Evolutionary conservation across 164 flowering plant species (phyloP).

Genomic region (Litsea cubeba): DNA sequence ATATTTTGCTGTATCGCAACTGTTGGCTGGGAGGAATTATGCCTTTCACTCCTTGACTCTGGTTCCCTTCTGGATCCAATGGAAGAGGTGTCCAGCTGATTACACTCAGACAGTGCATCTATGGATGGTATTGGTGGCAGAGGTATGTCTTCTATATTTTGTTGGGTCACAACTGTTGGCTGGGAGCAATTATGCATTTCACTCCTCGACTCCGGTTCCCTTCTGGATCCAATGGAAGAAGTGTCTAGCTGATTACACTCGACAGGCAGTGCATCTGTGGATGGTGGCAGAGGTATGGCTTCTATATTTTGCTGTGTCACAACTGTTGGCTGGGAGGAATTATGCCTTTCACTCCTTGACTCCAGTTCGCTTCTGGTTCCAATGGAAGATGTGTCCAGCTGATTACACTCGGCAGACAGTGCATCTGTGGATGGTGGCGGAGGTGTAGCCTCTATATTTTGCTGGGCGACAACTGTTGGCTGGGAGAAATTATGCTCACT

Average conservation of each 20-base stretch:
- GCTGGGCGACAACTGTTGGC: slow-evolving; percentile 3
- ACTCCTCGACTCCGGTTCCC: background rate
- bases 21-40: slow-evolving; percentile 3
- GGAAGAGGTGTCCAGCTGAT: background rate
- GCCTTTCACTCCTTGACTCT: background rate
- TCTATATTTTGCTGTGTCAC: slow-evolving; percentile 6
- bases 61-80: background rate
- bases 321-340: slow-evolving; percentile 3
- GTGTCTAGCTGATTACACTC: background rate
- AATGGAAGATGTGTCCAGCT: background rate
- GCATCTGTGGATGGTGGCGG: background rate
- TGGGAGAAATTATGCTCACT: background rate
- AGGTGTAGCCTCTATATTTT: slow-evolving; percentile 3
- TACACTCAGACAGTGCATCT: background rate
- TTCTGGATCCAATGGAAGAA: background rate
- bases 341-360: background rate
- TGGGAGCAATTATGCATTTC: background rate
- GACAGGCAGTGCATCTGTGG: background rate
- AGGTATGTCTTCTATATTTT: slow-evolving; percentile 3
- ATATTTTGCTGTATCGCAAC: background rate
- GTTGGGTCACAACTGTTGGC: slow-evolving; percentile 4
- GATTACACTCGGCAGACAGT: background rate
- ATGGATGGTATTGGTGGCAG: background rate
- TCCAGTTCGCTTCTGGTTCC: background rate
- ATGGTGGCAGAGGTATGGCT: background rate